Evolutionary conservation across 495 filamentous ascomycete species (phyloP).

Genomic region (Bathelium albidoporum): DNA sequence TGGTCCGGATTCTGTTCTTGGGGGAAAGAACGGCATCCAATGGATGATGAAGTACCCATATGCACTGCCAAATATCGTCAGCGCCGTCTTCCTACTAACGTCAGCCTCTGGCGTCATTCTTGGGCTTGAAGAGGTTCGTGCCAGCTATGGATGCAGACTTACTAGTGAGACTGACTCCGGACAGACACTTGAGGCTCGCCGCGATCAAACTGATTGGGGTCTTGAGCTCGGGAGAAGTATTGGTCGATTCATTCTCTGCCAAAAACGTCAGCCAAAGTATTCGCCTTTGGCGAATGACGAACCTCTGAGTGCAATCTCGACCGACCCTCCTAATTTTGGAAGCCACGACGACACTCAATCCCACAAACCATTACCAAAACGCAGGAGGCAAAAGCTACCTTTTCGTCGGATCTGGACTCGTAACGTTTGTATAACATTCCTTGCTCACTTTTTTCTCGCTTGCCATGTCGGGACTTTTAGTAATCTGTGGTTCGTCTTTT

Average conservation of each 20-base stretch:
- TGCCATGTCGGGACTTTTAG: conserved; percentile 69
- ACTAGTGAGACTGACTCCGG: conserved; percentile 6
- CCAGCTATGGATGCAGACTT: background rate
- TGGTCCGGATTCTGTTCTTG: conserved; percentile 43
- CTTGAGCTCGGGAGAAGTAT: conserved; percentile 39
- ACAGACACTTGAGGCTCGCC: conserved; percentile 42
- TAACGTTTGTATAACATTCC: conserved; percentile 50
- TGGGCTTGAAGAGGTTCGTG: conserved; percentile 57
- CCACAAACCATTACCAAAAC: background rate
- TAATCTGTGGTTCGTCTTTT: conserved; percentile 60
- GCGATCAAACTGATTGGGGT: conserved; percentile 41
- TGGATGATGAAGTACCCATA: conserved; percentile 66
- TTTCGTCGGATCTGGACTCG: conserved; percentile 56
- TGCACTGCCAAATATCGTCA: conserved; percentile 64
- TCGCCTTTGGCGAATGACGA: conserved; percentile 9
- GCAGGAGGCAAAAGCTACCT: conserved; percentile 39
- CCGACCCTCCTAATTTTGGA: background rate
- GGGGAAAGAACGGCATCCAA: conserved; percentile 42
- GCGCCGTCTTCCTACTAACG: conserved; percentile 51
- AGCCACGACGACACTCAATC: background rate
- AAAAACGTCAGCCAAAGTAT: conserved; percentile 16
- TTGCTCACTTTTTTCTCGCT: conserved; percentile 57
- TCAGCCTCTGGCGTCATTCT: conserved; percentile 49
- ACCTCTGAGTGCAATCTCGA: background rate
- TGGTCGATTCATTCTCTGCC: conserved; percentile 26